Evolutionary conservation across 1,284 basidiomycete species (phyloP), one percentile per base, ranked within the genome.

Genomic region (Ceratobasidium sp.): DNA sequence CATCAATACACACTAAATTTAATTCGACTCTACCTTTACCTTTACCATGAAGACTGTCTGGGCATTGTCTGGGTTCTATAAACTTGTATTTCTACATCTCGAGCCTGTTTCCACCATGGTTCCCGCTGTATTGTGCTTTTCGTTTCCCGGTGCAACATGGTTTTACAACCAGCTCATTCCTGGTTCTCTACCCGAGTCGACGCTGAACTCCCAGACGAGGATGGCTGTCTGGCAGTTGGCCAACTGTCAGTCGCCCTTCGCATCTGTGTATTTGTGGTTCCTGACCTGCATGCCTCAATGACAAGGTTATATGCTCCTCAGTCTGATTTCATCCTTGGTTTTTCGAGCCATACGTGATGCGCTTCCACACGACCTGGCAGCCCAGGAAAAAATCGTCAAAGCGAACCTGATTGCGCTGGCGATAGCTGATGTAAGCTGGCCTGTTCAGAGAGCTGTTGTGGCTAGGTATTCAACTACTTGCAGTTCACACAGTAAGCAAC

Each of bases 221-320:
- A 92, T 92, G 88, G 89, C 88, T 19, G 86, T 93, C 73, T 90
- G 89, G 87, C 92, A 94, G 81, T 85, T 94, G 8, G 89, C 87
- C 37, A 93, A 92, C 80, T 91, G 92, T 92, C 32, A 65, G 79
- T 70, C 19, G 17, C 22, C n/a, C 78, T 56, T 86, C 82, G 51
- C 15, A 19, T 6, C 43, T 64, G 68, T 37, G 54, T 32, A 67
- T 6, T 51, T 51, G 34, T 54, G 8, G 13, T 56, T 37, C 32
- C 34, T 25, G 32, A 22, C 34, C 61, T 44, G 51, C 19, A 22
- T 19, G 64, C 15, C 19, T 34, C 19, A 13, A 2, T 40, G 43
- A 25, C 73, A 74, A 93, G 92, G 91, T 79, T 94, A 92, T 80
- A 83, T 93, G 77, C 84, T 93, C 1, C 84, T 94, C 3, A 89